Conservation (phyloP, 2,329 filamentous ascomycete genomes). For the Mycocentrospora acerina region DNA sequence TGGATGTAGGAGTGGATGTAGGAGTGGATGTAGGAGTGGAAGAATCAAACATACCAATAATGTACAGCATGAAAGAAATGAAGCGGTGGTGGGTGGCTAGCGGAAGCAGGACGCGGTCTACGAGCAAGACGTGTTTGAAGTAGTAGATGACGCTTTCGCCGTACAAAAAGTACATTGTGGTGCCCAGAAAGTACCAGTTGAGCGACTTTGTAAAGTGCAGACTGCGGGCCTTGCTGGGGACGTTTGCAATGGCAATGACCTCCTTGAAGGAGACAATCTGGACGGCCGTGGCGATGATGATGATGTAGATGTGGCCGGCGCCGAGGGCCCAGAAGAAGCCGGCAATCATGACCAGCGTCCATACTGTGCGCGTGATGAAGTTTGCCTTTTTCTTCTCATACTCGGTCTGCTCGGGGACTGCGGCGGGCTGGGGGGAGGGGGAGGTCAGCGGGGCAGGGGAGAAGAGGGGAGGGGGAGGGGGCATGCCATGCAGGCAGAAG, state of each 20-base stretch:
- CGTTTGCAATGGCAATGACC: conserved; percentile 95
- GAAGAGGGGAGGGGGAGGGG: too few relatives aligned
- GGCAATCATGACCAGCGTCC: conserved; percentile 97
- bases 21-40: not conserved
- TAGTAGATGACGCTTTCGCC: conserved; percentile 99
- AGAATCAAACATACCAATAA: conserved; percentile 71
- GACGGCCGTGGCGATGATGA: conserved; percentile 85
- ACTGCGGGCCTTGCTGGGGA: conserved; percentile 86
- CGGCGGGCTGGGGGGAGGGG: conserved; percentile 31
- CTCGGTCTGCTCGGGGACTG: conserved; percentile 58
- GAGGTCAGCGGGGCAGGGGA: conserved; percentile 19
- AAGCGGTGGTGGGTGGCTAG: conserved; percentile 97
- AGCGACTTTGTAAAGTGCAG: conserved; percentile 92
- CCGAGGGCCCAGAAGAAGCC: conserved; percentile 91
- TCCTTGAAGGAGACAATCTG: conserved; percentile 99
- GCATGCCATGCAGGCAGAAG: conserved; percentile 1
- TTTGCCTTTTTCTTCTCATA: conserved; percentile 99
- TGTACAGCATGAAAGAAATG: conserved; percentile 97
- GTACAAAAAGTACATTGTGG: conserved; percentile 98
- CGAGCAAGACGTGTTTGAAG: conserved; percentile 97
- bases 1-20: too few relatives aligned
- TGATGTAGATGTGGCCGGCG: conserved; percentile 96
- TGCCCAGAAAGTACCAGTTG: conserved; percentile 99
- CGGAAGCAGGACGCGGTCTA: conserved; percentile 88
- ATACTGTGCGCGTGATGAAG: conserved; percentile 94